A percentile compares a stretch with the other conserved stretches of the same genome.
These are phyloP conservation scores for Tetrapisispora iriomotensis DNA, from an alignment of 805 yeast genomes.

Conservation along the genomic window DNA sequence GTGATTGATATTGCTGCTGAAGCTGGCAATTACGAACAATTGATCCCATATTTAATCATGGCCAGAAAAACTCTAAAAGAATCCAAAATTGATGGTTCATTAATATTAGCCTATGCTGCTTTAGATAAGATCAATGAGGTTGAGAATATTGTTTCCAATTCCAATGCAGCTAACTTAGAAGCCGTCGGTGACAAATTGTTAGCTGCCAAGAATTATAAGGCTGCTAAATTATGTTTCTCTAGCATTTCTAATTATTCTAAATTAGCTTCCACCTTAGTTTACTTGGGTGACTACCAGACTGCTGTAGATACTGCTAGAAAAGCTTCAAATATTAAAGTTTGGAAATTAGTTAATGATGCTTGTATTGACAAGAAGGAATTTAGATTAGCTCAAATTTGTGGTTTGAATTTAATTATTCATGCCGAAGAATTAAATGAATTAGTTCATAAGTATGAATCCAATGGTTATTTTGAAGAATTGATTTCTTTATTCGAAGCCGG, in stretches of 20 bases:
- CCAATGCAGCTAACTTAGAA: slow-evolving; percentile 91
- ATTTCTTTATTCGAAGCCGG: slow-evolving; percentile 93
- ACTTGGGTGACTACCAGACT: slow-evolving; percentile 82
- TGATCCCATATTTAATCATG: slow-evolving; percentile 76
- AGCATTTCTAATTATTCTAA: slow-evolving; percentile 90
- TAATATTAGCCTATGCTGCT: slow-evolving; percentile 78
- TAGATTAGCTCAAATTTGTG: slow-evolving; percentile 96
- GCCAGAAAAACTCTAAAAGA: slow-evolving; percentile 89
- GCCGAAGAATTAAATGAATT: slow-evolving; percentile 94
- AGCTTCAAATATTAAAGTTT: slow-evolving; percentile 84
- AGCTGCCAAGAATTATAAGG: slow-evolving; percentile 73
- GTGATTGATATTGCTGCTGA: slow-evolving; percentile 93
- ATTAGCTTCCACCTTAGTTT: slow-evolving; percentile 92
- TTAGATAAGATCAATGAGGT: slow-evolving; percentile 68
- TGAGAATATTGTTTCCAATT: slow-evolving; percentile 70
- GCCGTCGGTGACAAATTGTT: slow-evolving; percentile 85
- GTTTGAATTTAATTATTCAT: slow-evolving; percentile 90
- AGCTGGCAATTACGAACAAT: slow-evolving; percentile 93
- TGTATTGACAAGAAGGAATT: slow-evolving; percentile 93
- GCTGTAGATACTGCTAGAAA: slow-evolving; percentile 99
- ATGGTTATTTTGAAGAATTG: slow-evolving; percentile 86
- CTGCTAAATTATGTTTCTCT: slow-evolving; percentile 81
- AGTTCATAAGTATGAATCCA: slow-evolving; percentile 75
- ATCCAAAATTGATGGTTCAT: slow-evolving; percentile 85
- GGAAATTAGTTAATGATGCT: slow-evolving; percentile 97